phyloP scores from a whole-genome alignment of 306 rosid genomes.

The Albizia julibrissin region DNA sequence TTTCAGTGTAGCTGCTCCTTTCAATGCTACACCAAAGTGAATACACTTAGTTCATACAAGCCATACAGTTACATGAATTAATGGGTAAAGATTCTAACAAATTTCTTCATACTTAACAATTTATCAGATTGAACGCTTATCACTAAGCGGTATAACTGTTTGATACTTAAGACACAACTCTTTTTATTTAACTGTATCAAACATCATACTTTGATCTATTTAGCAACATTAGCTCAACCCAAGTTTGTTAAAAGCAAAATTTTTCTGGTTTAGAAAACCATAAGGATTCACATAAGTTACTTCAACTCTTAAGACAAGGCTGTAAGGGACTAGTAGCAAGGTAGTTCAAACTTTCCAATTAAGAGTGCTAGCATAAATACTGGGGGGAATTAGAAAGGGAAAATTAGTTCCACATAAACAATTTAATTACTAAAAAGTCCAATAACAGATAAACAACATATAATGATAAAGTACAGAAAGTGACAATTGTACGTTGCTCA shows the following conservation, averaged over 20 bases:
- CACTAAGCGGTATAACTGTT: too few relatives aligned
- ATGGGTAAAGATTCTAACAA: not conserved
- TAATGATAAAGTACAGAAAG: too few relatives aligned
- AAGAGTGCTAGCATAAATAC: not conserved
- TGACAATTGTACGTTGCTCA: too few relatives aligned
- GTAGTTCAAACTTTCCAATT: not conserved
- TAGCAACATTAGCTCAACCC: not conserved
- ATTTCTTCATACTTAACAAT: too few relatives aligned
- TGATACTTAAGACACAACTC: too few relatives aligned
- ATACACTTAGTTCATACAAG: not conserved
- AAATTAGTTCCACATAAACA: too few relatives aligned
- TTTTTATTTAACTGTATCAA: too few relatives aligned
- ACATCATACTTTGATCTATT: not conserved
- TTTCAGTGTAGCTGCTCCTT: slow-evolving; percentile 85
- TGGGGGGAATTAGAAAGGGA: too few relatives aligned
- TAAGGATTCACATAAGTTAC: not conserved
- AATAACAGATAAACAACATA: too few relatives aligned
- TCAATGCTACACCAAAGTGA: slow-evolving; percentile 58
- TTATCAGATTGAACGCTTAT: too few relatives aligned
- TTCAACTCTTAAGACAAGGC: not conserved
- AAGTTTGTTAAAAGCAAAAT: not conserved
- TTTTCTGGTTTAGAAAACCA: not conserved
- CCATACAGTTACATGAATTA: not conserved
- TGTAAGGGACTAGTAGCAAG: not conserved
- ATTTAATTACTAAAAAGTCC: too few relatives aligned